Conservation (phyloP, 225 moss, liverwort and hornwort species). For the Pseudoscleropodium purum region DNA sequence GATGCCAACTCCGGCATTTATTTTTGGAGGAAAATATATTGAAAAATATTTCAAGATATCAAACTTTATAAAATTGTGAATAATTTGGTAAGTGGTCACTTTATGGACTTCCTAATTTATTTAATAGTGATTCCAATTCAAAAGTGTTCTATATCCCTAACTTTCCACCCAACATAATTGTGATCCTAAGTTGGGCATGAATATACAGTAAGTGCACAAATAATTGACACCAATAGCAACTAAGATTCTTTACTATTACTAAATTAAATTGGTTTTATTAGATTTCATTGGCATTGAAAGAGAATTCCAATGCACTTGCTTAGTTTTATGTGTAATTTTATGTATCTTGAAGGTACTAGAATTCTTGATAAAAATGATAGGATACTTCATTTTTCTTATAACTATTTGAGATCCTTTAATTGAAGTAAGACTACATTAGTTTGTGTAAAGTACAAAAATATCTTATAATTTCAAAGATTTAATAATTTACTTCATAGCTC, state of each 20-base stretch:
- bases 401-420: background rate
- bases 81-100: background rate
- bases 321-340: background rate
- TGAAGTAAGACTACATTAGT: no score
- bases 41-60: background rate
- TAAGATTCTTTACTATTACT: background rate
- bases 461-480: background rate
- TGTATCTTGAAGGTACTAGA: background rate
- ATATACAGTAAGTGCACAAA: background rate
- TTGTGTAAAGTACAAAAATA: background rate
- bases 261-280: background rate
- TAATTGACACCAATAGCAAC: no score
- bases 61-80: background rate
- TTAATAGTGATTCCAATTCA: background rate
- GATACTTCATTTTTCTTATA: background rate
- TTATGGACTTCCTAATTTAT: background rate
- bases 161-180: accelerated
- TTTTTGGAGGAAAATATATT: accelerated
- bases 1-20: background rate
- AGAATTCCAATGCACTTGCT: background rate
- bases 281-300: background rate
- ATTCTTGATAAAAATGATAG: background rate
- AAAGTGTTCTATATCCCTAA: accelerated
- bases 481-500: background rate
- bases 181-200: accelerated